Conservation (phyloP, 2,329 filamentous ascomycete species). For the Purpureocillium takamizusanense region DNA sequence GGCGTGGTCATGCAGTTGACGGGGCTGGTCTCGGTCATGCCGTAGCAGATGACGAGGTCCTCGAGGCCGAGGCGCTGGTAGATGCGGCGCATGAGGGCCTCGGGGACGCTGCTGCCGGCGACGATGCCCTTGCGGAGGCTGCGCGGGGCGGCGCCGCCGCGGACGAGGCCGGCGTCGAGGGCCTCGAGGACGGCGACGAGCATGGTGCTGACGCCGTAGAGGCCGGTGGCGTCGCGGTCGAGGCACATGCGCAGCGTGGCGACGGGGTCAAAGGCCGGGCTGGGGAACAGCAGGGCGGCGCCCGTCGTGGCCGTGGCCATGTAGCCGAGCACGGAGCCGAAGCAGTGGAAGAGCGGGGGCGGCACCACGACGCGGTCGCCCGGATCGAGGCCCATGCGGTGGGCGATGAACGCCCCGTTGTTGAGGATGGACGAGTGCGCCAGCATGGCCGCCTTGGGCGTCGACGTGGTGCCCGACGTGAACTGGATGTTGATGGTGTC, state of each 20-base stretch:
- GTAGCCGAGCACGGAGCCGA: slow-evolving; percentile 85
- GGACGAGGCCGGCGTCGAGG: slow-evolving; percentile 37
- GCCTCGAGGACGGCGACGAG: slow-evolving; percentile 80
- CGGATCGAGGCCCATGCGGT: slow-evolving; percentile 71
- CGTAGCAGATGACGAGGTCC: slow-evolving; percentile 88
- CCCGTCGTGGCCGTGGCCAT: slow-evolving; percentile 85
- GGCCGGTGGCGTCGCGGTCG: slow-evolving; percentile 47
- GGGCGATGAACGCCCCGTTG: slow-evolving; percentile 77
- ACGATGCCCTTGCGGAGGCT: slow-evolving; percentile 78
- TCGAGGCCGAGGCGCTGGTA: slow-evolving; percentile 66
- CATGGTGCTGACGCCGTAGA: slow-evolving; percentile 94
- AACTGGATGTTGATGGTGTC: slow-evolving; percentile 95
- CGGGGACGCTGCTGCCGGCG: slow-evolving; percentile 77
- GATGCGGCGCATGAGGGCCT: slow-evolving; percentile 68
- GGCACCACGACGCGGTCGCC: slow-evolving; percentile 74
- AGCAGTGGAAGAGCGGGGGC: slow-evolving; percentile 83
- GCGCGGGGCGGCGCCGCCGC: slow-evolving; percentile 5
- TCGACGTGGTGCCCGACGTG: slow-evolving; percentile 87
- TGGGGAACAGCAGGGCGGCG: slow-evolving; percentile 73
- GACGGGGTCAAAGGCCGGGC: slow-evolving; percentile 74
- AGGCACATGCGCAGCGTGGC: slow-evolving; percentile 54
- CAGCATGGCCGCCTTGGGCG: slow-evolving; percentile 86
- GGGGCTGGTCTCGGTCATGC: slow-evolving; percentile 85
- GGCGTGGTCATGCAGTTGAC: slow-evolving; percentile 77
- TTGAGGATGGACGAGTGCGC: slow-evolving; percentile 83